A percentile compares a stretch with the other conserved stretches of the same genome.
These are phyloP conservation scores for Ustilago xerochloae DNA, from an alignment of 1,284 basidiomycete species.

Conservation along the genomic window DNA sequence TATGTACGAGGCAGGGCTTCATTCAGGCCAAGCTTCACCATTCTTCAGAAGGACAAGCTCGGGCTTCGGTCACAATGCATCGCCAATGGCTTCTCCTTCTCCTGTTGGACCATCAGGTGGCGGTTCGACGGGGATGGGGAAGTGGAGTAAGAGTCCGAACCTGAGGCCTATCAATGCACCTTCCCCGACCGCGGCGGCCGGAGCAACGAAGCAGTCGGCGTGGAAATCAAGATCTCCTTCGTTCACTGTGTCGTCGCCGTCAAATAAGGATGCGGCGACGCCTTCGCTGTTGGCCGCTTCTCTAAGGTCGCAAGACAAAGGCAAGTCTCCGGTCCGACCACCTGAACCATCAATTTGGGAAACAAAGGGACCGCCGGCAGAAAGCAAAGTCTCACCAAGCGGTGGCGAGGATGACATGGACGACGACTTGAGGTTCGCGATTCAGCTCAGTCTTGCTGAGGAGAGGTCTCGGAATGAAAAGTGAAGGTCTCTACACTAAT, in stretches of 20 bases:
- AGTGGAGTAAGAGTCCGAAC: slow-evolving; percentile 30
- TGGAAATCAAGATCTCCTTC: background rate
- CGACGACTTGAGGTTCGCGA: slow-evolving; percentile 55
- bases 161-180: background rate
- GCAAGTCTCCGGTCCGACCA: background rate
- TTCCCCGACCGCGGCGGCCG: background rate
- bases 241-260: background rate
- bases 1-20: background rate
- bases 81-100: background rate
- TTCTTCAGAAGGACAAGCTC: slow-evolving; percentile 8
- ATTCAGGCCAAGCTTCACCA: background rate
- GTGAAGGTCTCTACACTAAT: background rate
- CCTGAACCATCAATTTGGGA: background rate
- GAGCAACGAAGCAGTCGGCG: background rate
- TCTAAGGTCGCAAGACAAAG: slow-evolving; percentile 1
- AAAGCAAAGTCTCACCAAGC: too few species aligned
- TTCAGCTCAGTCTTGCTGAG: slow-evolving; percentile 62
- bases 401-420: slow-evolving; percentile 27
- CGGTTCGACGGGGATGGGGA: background rate
- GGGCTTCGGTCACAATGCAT: background rate
- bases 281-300: slow-evolving; percentile 23
- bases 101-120: too few species aligned
- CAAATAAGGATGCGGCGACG: background rate
- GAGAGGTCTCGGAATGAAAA: slow-evolving; percentile 30
- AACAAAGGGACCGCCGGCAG: too few species aligned